Evolutionary conservation across 768 basidiomycete genomes (phyloP).

Genomic region (Kwoniella sp.): DNA sequence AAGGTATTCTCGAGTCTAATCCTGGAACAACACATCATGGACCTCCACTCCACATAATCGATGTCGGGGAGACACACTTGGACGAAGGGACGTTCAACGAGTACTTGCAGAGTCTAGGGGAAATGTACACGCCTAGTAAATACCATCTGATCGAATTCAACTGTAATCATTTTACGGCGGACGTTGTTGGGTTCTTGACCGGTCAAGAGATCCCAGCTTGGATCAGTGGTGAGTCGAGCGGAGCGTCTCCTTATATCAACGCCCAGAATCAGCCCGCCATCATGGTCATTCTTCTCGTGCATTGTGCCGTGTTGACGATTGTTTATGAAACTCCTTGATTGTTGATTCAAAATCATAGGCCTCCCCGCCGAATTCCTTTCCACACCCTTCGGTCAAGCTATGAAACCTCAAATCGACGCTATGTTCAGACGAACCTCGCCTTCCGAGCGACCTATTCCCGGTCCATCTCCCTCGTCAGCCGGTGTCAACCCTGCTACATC

Average conservation of each 20-base stretch:
- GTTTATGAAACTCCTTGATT: too few species aligned
- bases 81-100: slow-evolving; percentile 85
- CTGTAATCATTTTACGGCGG: slow-evolving; percentile 92
- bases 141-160: slow-evolving; percentile 73
- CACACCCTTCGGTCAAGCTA: slow-evolving; percentile 80
- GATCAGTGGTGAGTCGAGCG: slow-evolving; percentile 68
- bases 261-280: too few species aligned
- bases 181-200: slow-evolving; percentile 81
- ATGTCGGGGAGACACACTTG: slow-evolving; percentile 57
- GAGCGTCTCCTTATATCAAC: too few species aligned
- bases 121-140: slow-evolving; percentile 87
- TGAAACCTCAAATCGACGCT: slow-evolving; percentile 85
- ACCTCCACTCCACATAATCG: slow-evolving; percentile 43
- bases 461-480: slow-evolving; percentile 7
- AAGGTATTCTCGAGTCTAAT: slow-evolving; percentile 69
- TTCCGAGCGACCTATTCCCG: slow-evolving; percentile 54
- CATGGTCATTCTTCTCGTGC: too few species aligned
- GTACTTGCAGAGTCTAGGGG: slow-evolving; percentile 72
- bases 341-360: too few species aligned
- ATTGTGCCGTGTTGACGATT: too few species aligned
- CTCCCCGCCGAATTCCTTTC: slow-evolving; percentile 73
- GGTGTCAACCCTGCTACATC: slow-evolving; percentile 25
- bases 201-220: slow-evolving; percentile 77
- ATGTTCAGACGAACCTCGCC: slow-evolving; percentile 73
- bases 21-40: slow-evolving; percentile 76